phyloP scores from a whole-genome alignment of 345 rosid species.

The Microcos paniculata region DNA sequence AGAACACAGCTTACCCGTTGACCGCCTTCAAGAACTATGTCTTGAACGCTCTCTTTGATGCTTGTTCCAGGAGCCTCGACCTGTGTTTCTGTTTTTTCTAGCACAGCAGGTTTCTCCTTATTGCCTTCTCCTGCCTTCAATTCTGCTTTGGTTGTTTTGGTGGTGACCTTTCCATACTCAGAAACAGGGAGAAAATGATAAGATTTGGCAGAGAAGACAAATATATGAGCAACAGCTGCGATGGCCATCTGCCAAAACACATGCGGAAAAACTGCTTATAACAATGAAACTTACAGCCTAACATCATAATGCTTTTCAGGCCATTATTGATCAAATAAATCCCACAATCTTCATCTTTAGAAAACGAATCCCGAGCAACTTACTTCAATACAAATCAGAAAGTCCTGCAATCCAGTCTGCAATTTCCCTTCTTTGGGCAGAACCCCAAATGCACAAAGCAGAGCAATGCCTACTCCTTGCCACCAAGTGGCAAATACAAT shows the following conservation, averaged over 20 bases:
- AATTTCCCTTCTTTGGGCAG: constrained; percentile 63
- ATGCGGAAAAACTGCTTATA: neutral
- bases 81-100: constrained; percentile 48
- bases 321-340: neutral
- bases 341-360: neutral
- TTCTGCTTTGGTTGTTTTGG: constrained; percentile 42
- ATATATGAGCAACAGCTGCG: constrained; percentile 78
- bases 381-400: constrained; percentile 83
- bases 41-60: constrained; percentile 78
- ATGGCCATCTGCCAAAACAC: constrained; percentile 63
- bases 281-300: neutral
- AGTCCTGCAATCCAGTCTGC: constrained; percentile 65
- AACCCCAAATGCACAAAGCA: constrained; percentile 55
- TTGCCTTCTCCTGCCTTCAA: constrained; percentile 37
- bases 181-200: constrained; percentile 45
- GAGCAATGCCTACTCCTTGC: constrained; percentile 84
- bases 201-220: constrained; percentile 70
- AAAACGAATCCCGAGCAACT: constrained; percentile 22
- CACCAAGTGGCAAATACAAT: constrained; percentile 96
- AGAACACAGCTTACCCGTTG: constrained; percentile 45
- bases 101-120: constrained; percentile 25
- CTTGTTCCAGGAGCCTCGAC: constrained; percentile 80
- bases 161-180: constrained; percentile 32
- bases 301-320: neutral
- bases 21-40: constrained; percentile 77